Evolutionary conservation across 23 red algal genomes (phyloP), one percentile per base, ranked within the genome.

Genomic region (Gracilaria vermiculophylla): DNA sequence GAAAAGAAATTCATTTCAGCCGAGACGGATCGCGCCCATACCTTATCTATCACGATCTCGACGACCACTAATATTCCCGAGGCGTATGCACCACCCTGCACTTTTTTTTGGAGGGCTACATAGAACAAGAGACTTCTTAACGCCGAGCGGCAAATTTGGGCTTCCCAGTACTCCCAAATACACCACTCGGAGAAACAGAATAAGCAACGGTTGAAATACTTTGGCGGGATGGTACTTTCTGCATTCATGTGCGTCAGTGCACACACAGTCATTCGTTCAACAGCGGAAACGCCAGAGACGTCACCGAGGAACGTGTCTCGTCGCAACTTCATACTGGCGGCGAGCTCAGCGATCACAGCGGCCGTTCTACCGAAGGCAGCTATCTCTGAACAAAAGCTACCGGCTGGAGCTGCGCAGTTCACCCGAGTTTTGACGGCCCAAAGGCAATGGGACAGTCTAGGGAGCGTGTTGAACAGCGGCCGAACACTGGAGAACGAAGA

Each of bases 361-460:
- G 67, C 67, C 1, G 20, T 48, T 45, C 8, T 73, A 17, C 67
- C 67, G 14, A 45, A 42, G 23, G 8, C 67, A 73, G 67, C 35
- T 23, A 33, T 15, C 0, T 16, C 12, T 29, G 67, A 79, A 41
- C 21, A 79, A 41, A 39, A 45, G 34, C 74, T 91, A 40, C 87
- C 87, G 13, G 50, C 58, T 34, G 87, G 87, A 41, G 87, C 87
- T 23, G 53, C 70, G 13, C 64, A 91, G 48, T 81, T 91, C 27
- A 80, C 87, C 16, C 60, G 62, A 51, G 73, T 91, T 0, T 23
- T 91, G 20, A 44, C 74, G 3, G 87, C 87, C 6, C 87, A 73
- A 56, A 53, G 53, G 43, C 87, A 81, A 31, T 91, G 87, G 87
- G 87, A 57, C 11, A 47, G 61, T 66, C 31, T 91, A 32, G 47